Conservation (phyloP, 352 stramenopile genomes). For the Blastocystis sp. region DNA sequence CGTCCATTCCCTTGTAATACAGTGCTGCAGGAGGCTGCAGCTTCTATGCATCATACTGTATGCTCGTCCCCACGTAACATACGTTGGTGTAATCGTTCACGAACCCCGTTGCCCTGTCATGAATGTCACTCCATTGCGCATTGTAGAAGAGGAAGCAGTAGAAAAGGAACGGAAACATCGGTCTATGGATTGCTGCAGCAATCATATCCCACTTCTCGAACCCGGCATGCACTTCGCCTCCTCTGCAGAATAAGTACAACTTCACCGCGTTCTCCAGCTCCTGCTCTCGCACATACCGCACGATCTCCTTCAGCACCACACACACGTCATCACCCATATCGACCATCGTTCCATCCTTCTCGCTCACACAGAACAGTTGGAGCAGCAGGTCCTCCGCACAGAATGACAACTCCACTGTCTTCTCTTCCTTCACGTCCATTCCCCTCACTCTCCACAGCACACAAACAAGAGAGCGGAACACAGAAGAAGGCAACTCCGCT, state of each 20-base stretch:
- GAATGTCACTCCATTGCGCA: background rate
- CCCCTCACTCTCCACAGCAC: background rate
- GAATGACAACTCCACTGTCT: background rate
- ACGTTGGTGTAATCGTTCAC: background rate
- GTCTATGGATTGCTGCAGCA: background rate
- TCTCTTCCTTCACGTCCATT: background rate
- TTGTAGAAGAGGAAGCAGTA: background rate
- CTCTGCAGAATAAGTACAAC: constrained; percentile 28
- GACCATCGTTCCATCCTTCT: background rate
- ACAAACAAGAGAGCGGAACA: background rate
- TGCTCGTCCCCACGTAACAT: background rate
- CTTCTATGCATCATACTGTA: background rate
- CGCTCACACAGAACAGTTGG: background rate
- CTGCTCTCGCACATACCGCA: background rate
- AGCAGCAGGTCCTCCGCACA: background rate
- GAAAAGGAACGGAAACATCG: background rate
- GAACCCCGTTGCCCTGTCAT: background rate
- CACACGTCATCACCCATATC: background rate
- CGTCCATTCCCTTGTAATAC: constrained; percentile 29
- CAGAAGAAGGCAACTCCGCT: background rate
- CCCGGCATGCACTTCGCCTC: constrained; percentile 21
- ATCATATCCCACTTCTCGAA: constrained; percentile 26
- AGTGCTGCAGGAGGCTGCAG: constrained; percentile 31
- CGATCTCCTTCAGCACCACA: constrained; percentile 36
- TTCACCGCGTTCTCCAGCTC: constrained; percentile 41